Evolutionary conservation across 768 basidiomycete genomes (phyloP).

Genomic region (Podaxis sp.): DNA sequence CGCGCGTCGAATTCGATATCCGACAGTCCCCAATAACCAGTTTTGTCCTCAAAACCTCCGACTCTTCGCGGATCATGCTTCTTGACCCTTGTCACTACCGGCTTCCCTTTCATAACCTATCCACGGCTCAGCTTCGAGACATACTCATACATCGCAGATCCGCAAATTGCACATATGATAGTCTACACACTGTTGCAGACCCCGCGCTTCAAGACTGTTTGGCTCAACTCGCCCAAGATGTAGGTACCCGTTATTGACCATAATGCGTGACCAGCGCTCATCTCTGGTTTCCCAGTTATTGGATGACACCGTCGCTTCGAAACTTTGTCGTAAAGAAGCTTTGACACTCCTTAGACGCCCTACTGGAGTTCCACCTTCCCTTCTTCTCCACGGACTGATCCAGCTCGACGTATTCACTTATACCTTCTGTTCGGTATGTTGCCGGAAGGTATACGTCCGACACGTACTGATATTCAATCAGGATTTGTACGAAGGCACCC

Average conservation of each 20-base stretch:
- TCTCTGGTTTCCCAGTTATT: neutral
- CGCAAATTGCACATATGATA: neutral
- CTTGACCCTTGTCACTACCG: neutral
- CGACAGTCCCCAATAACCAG: neutral
- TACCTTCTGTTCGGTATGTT: neutral
- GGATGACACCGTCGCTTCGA: neutral
- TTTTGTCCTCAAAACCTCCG: neutral
- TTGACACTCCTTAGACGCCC: neutral
- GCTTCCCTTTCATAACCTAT: neutral
- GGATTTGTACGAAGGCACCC: neutral
- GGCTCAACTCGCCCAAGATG: neutral
- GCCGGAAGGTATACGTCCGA: neutral
- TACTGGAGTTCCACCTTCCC: neutral
- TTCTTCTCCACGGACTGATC: neutral
- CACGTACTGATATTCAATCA: neutral
- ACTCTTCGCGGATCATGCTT: neutral
- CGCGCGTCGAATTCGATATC: neutral
- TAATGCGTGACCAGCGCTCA: neutral
- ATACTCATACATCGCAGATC: neutral
- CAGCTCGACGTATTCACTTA: neutral
- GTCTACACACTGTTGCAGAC: neutral
- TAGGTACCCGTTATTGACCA: too few relatives aligned
- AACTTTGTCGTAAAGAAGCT: neutral
- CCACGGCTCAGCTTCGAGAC: neutral
- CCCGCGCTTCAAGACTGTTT: neutral